Conservation (phyloP, 345 rosid genomes). For the Salix koriyanagi region DNA sequence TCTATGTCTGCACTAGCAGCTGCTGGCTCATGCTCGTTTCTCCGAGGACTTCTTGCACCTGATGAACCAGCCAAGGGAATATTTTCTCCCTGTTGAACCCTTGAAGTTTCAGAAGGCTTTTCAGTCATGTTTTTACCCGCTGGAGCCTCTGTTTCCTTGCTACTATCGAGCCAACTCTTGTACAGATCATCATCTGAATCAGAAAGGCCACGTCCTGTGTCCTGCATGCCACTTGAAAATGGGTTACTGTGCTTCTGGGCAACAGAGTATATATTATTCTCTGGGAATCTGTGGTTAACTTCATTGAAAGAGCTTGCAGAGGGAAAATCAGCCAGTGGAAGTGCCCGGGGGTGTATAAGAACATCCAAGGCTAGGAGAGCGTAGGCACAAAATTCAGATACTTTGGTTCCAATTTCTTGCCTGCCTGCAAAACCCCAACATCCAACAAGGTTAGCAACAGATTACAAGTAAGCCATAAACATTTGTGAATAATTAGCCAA, state of each 20-base stretch:
- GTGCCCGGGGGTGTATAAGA: slow-evolving; percentile 77
- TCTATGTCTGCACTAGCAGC: slow-evolving; percentile 19
- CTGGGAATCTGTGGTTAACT: slow-evolving; percentile 17
- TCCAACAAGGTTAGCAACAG: not conserved
- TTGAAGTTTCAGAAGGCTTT: slow-evolving; percentile 2
- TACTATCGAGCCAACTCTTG: slow-evolving; percentile 35
- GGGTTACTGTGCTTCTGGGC: slow-evolving; percentile 23
- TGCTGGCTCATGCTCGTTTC: slow-evolving; percentile 19
- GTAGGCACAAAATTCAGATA: slow-evolving; percentile 61
- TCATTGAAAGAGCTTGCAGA: slow-evolving; percentile 24
- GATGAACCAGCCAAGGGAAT: slow-evolving; percentile 10
- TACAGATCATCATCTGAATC: slow-evolving; percentile 42
- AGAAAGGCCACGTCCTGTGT: slow-evolving; percentile 12
- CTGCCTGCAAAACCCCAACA: slow-evolving; percentile 34
- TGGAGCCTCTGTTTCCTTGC: slow-evolving; percentile 19
- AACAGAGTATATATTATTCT: slow-evolving; percentile 20
- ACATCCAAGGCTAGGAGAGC: slow-evolving; percentile 76
- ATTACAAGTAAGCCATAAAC: not conserved
- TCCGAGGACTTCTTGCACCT: slow-evolving; percentile 17
- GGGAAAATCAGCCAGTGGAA: slow-evolving; percentile 45
- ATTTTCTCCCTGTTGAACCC: slow-evolving; percentile 16
- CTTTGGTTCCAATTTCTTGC: slow-evolving; percentile 53
- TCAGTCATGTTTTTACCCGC: slow-evolving; percentile 12
- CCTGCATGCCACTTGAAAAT: slow-evolving; percentile 25
- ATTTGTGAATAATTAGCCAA: not conserved